These are phyloP conservation scores for Luzula sylvatica DNA, from an alignment of 176 grass and related monocot species.

Conservation along the genomic window DNA sequence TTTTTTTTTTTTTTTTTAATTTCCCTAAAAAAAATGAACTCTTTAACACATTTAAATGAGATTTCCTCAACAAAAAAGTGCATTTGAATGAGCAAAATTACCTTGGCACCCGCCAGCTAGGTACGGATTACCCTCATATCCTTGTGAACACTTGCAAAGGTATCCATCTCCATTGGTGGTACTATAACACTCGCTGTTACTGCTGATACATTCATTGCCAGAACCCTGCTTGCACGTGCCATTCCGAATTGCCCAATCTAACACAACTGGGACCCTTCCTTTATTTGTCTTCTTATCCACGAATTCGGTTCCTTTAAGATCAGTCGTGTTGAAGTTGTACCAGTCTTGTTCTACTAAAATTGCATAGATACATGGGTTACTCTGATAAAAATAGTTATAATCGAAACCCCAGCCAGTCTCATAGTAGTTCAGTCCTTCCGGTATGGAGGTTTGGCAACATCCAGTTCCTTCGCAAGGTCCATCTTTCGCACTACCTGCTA, in stretches of 20 bases:
- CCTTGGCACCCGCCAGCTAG: not conserved
- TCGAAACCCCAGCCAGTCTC: not conserved
- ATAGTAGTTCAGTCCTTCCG: not conserved
- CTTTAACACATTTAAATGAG: no score
- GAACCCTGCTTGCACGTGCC: not conserved
- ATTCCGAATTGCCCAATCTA: conserved; percentile 20
- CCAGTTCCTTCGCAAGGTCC: conserved; percentile 15
- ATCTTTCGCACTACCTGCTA: not conserved
- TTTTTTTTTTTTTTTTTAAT: no score
- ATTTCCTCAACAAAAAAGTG: no score
- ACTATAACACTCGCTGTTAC: conserved; percentile 6
- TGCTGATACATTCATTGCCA: not conserved
- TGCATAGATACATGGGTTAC: conserved; percentile 10
- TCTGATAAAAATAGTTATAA: not conserved
- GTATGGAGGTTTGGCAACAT: conserved; percentile 18
- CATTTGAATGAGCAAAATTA: no score
- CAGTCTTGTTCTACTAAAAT: not conserved
- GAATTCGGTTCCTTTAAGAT: not conserved
- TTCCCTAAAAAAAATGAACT: no score
- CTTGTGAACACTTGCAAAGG: conserved; percentile 3
- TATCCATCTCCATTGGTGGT: conserved; percentile 11
- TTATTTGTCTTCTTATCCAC: not conserved
- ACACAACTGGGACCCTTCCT: not conserved
- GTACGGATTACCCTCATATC: conserved; percentile 17
- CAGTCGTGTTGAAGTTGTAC: conserved; percentile 4